Base-by-base conservation (phyloP, 2,329 filamentous ascomycete species). In the Fusarium transvaalense region DNA sequence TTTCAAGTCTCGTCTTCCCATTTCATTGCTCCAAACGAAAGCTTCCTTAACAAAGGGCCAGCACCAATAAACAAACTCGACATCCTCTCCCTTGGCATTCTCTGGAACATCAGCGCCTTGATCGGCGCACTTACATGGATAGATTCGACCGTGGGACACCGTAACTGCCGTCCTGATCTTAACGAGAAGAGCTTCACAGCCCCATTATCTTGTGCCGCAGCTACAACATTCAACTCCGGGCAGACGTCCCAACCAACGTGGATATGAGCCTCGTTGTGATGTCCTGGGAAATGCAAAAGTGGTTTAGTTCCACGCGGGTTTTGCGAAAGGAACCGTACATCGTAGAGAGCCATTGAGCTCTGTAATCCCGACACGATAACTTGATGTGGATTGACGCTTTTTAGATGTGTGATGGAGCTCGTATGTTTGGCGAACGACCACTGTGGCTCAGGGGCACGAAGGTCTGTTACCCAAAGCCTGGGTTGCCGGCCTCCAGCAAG, bases 341-440 rank as follows among this genome's bases (percentile, higher is more conserved):
- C 88, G 70, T 88, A 90, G 7, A 89, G 76, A 2, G 80, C 79
- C 78, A 90, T 84, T 54, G 72, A 78, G 71, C 80, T 81, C 32
- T 76, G 71, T 3, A 88, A 76, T 2, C 87, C 86, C 0, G 86
- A 83, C 5, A 84, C 84, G 3, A 90, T 77, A 21, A 89, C 77
- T 43, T 85, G 82, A 68, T 87, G 76, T 10, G 77, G 75, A 48
- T 83, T 82, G 3, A 88, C 70, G 53, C 83, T 81, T 34, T 80
- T 81, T 32, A 89, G 74, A 59, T 87, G 85, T 0, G 85, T 80
- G 47, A 87, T 80, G 21, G 82, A 71, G 51, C 80, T 82, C 8
- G 74, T 69, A 56, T 83, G 79, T 15, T 68, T 73, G 2, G 77
- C 60, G 39, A 76, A 77, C 3, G 75, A 71, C 80, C 72, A 79